These are phyloP conservation scores for Irpex sp. DNA, from an alignment of 1,284 basidiomycete genomes.

Conservation along the genomic window DNA sequence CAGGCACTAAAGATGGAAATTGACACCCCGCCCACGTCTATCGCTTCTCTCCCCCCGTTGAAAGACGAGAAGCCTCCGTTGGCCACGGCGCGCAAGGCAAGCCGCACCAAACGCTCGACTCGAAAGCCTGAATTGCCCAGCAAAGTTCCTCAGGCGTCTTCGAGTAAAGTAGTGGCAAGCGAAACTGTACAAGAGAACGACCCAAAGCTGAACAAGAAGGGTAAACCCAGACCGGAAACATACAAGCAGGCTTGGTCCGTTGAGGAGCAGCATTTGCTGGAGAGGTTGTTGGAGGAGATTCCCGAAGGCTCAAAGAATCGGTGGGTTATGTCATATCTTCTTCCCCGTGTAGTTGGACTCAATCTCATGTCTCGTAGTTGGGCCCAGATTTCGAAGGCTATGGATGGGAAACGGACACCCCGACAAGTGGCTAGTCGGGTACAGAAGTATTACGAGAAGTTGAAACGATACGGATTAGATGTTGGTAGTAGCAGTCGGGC, in stretches of 20 bases:
- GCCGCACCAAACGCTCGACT: constrained; percentile 11
- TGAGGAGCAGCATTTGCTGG: constrained; percentile 79
- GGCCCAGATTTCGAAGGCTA: constrained; percentile 83
- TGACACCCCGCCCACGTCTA: constrained; percentile 4
- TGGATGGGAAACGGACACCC: constrained; percentile 79
- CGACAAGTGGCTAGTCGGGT: constrained; percentile 88
- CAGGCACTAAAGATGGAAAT: not conserved
- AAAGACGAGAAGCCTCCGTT: not conserved
- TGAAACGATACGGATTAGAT: constrained; percentile 74
- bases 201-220: constrained; percentile 31
- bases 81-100: not conserved
- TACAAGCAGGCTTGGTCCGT: constrained; percentile 84
- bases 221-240: constrained; percentile 63
- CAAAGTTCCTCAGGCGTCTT: not conserved
- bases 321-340: constrained; percentile 42
- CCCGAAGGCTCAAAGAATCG: constrained; percentile 82
- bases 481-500: constrained; percentile 24
- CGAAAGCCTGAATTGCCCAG: constrained; percentile 9
- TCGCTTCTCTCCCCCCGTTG: not conserved
- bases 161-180: constrained; percentile 4
- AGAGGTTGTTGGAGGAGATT: constrained; percentile 76
- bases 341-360: not conserved
- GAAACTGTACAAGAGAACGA: constrained; percentile 2
- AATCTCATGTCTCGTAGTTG: constrained; percentile 54
- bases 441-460: constrained; percentile 87